A percentile compares a stretch with the other conserved stretches of the same genome.
phyloP scores from a whole-genome alignment of 768 basidiomycete genomes.

The Auricularia auricula-judae region DNA sequence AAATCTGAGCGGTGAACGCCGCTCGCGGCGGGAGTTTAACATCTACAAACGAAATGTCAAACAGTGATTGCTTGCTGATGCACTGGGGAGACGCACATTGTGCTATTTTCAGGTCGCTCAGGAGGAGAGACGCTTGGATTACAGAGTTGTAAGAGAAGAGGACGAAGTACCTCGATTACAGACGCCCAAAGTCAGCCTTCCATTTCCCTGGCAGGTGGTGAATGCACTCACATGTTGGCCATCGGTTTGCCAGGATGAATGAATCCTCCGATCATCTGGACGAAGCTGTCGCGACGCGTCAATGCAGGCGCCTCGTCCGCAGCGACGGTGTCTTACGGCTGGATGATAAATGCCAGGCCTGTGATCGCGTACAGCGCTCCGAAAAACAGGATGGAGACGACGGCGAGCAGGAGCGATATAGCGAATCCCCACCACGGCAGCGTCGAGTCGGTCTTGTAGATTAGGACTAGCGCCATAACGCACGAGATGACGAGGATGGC shows the following conservation, averaged over 20 bases:
- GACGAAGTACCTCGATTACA: constrained; percentile 12
- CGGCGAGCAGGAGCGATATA: constrained; percentile 40
- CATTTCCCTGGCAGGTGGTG: no score
- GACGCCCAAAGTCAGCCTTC: no score
- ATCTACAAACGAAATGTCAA: constrained; percentile 15
- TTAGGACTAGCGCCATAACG: constrained; percentile 40
- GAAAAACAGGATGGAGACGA: constrained; percentile 40
- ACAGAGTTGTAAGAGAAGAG: constrained; percentile 36
- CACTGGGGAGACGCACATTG: constrained; percentile 20
- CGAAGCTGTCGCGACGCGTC: constrained; percentile 19
- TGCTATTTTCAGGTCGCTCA: constrained; percentile 46
- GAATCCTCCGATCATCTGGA: constrained; percentile 39
- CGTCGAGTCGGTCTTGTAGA: constrained; percentile 41
- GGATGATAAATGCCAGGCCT: constrained; percentile 33
- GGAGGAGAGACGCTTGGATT: constrained; percentile 40
- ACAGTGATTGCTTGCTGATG: no score
- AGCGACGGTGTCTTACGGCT: constrained; percentile 15
- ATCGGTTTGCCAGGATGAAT: constrained; percentile 37
- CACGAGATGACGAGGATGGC: constrained; percentile 32
- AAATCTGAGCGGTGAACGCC: constrained; percentile 47
- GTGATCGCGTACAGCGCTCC: constrained; percentile 44
- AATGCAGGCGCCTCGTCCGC: neutral
- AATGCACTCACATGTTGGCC: constrained; percentile 34
- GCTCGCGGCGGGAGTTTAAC: constrained; percentile 55
- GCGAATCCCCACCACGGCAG: constrained; percentile 52